Evolutionary conservation across 2,329 filamentous ascomycete species (phyloP), one percentile per base, ranked within the genome.

Genomic region (Apiospora arundinis): DNA sequence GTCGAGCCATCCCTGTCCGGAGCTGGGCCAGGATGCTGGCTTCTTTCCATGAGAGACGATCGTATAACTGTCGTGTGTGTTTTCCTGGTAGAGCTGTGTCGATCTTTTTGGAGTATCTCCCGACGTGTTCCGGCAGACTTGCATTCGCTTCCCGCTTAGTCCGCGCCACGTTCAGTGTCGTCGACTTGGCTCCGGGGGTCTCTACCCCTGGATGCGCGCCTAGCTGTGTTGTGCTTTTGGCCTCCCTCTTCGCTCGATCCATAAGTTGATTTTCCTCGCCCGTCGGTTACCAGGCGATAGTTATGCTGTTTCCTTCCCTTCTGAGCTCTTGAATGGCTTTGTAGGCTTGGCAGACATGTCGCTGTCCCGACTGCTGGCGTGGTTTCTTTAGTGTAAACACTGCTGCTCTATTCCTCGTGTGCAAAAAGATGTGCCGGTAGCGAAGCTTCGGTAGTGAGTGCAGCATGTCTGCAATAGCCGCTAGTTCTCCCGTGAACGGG

Each of bases 401-500:
- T 11, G 56, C 70, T 14, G 37, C 49, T 12, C 66, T 71, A 23
- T 71, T 71, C 23, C 70, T 69, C 11, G 68, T 72, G 28, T 37
- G 28, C 1, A 72, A 5, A 1, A 70, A 37, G 3, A 70, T 40
- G 5, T 23, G n/a, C 32, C 67, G 67, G 21, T 72, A 63, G 2
- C 32, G 21, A 21, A 68, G 44, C n/a, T 28, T 32, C n/a, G 40
- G n/a, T 25, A 67, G 12, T 18, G 40, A 44, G 18, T n/a, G 18
- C 5, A 68, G 42, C 18, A 23, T 37, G n/a, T 70, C 18, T 25
- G 63, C 49, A 5, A 68, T 70, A 16, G 46, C 70, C 2, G 60
- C 48, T 44, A 70, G 63, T 23, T 72, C 70, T 44, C 68, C 56
- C n/a, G 67, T 71, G n/a, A 52, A 69, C 25, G 56, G 70, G 67